Percentiles rank a stretch among this genome's conserved stretches.
Conservation (phyloP, 202 grass and related monocot genomes). For the Hordeum pubiflorum region DNA sequence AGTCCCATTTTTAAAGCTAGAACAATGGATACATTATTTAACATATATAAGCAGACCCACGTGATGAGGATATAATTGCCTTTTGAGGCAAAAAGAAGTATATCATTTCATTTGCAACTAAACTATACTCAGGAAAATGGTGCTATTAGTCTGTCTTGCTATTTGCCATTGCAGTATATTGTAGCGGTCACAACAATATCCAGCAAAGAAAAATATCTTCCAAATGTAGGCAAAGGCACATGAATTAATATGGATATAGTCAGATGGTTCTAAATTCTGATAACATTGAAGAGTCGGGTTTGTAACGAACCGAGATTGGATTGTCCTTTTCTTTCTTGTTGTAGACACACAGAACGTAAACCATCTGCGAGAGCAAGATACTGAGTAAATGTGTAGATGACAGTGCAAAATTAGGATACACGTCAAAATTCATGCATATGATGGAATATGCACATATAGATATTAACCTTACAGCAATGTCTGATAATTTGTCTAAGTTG, state of each 20-base stretch:
- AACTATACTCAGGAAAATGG: not conserved
- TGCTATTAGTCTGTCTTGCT: not conserved
- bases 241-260: constrained; percentile 15
- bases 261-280: constrained; percentile 4
- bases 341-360: constrained; percentile 86
- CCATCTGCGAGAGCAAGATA: constrained; percentile 45
- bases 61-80: not conserved
- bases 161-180: constrained; percentile 17
- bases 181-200: not conserved
- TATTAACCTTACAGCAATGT: not conserved
- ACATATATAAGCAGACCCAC: not conserved
- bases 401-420: not conserved
- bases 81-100: not conserved
- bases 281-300: constrained; percentile 6
- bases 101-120: not conserved
- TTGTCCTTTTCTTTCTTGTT: constrained; percentile 93
- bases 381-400: constrained; percentile 32
- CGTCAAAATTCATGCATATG: constrained; percentile 2
- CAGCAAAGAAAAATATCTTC: not conserved
- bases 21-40: not conserved
- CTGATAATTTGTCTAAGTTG: not conserved
- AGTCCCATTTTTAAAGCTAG: not conserved
- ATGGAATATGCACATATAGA: not conserved
- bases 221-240: constrained; percentile 5
- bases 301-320: constrained; percentile 66